These are phyloP conservation scores for Stylosanthes scabra DNA, from an alignment of 331 rosid species.

Conservation along the genomic window DNA sequence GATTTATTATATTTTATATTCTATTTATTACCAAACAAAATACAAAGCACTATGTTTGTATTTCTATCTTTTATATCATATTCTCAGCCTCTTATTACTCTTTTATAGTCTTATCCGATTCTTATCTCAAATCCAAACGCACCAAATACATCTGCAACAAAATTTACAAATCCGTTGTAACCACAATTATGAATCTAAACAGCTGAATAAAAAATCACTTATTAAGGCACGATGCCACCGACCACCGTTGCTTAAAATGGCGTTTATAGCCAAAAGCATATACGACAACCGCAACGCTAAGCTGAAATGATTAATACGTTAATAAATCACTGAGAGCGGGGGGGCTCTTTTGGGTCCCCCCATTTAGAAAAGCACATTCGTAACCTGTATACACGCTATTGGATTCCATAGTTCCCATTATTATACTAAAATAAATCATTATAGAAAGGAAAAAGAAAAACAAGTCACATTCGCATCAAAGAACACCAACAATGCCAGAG, in stretches of 20 bases:
- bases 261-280: background rate
- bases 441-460: background rate
- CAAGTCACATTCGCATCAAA: background rate
- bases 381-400: constrained; percentile 27
- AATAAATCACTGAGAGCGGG: background rate
- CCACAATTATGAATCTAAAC: no score
- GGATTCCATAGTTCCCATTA: constrained; percentile 5
- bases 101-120: no score
- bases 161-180: no score
- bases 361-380: background rate
- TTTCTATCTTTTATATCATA: no score
- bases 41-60: no score
- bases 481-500: background rate
- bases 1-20: no score
- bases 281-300: background rate
- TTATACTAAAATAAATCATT: background rate
- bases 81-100: no score
- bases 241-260: background rate
- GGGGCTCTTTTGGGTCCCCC: background rate
- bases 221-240: no score
- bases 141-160: no score
- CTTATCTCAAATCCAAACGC: no score
- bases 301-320: constrained; percentile 29
- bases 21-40: no score
- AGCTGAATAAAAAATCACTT: background rate